These are phyloP conservation scores for Hemileia vastatrix DNA, from an alignment of 1,284 basidiomycete species.

Conservation along the genomic window DNA sequence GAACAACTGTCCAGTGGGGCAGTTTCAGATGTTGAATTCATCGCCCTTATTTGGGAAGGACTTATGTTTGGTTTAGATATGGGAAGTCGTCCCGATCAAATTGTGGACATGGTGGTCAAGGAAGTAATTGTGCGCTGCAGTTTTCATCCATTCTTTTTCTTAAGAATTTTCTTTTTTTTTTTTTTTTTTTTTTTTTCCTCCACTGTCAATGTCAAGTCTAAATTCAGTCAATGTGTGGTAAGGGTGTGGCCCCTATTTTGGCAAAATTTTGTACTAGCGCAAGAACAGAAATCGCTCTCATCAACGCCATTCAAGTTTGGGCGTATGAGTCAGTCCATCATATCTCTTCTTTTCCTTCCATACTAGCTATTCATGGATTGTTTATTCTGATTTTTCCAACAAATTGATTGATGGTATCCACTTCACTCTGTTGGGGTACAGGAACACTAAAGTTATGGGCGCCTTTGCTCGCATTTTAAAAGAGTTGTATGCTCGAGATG, in stretches of 20 bases:
- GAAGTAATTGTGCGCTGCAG: constrained; percentile 64
- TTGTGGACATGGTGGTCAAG: constrained; percentile 69
- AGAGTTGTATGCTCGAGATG: constrained; percentile 86
- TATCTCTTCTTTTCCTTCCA: neutral
- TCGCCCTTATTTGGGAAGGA: constrained; percentile 81
- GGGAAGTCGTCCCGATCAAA: constrained; percentile 76
- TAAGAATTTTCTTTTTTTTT: neutral
- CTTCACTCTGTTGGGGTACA: no score
- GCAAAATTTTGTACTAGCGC: constrained; percentile 76
- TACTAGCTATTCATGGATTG: neutral
- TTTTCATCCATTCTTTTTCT: neutral
- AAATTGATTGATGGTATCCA: neutral
- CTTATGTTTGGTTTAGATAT: constrained; percentile 77
- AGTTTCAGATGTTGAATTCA: constrained; percentile 70
- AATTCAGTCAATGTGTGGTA: constrained; percentile 17
- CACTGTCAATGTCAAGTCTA: constrained; percentile 3
- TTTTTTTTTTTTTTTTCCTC: constrained; percentile 21
- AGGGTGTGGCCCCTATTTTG: constrained; percentile 74
- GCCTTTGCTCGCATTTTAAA: constrained; percentile 88
- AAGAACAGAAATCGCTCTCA: constrained; percentile 79
- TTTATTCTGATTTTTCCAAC: neutral
- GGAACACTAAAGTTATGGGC: constrained; percentile 86
- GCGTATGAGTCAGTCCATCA: constrained; percentile 47
- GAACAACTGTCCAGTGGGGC: constrained; percentile 46
- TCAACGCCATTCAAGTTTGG: constrained; percentile 86